A percentile compares a stretch with the other conserved stretches of the same genome.
These are phyloP conservation scores for Prunella vulgaris DNA, from an alignment of 257 asterid genomes.

Conservation along the genomic window DNA sequence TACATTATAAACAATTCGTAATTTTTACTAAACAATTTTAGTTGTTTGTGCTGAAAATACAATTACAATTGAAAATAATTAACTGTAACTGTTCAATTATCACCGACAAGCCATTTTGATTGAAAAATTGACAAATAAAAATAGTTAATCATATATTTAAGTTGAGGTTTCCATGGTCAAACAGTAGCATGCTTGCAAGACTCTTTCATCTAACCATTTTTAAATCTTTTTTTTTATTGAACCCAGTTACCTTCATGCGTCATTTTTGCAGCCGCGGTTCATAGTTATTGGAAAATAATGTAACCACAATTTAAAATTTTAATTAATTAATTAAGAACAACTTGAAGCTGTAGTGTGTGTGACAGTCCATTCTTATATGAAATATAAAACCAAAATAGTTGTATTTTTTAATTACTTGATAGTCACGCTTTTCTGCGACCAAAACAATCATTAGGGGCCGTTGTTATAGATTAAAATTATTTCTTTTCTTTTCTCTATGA, in stretches of 20 bases:
- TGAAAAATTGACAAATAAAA: too few species aligned
- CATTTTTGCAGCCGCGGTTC: neutral
- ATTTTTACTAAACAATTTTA: too few species aligned
- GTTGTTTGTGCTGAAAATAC: too few species aligned
- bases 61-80: too few species aligned
- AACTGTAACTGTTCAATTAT: too few species aligned
- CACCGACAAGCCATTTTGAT: too few species aligned
- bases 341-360: slow-evolving; percentile 1
- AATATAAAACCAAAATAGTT: neutral
- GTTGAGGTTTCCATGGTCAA: slow-evolving; percentile 3
- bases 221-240: neutral
- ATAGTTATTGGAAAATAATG: neutral
- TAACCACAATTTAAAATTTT: neutral
- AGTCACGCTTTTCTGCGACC: neutral
- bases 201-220: neutral
- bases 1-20: too few species aligned
- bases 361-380: neutral
- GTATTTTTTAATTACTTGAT: neutral
- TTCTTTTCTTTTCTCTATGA: too few species aligned
- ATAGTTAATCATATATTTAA: too few species aligned
- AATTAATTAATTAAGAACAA: neutral
- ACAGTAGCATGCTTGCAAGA: slow-evolving; percentile 5
- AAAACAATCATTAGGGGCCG: neutral
- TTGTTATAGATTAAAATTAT: neutral
- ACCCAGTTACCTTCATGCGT: neutral